phyloP scores from a whole-genome alignment of 257 asterid species.

The Solanum pennellii region DNA sequence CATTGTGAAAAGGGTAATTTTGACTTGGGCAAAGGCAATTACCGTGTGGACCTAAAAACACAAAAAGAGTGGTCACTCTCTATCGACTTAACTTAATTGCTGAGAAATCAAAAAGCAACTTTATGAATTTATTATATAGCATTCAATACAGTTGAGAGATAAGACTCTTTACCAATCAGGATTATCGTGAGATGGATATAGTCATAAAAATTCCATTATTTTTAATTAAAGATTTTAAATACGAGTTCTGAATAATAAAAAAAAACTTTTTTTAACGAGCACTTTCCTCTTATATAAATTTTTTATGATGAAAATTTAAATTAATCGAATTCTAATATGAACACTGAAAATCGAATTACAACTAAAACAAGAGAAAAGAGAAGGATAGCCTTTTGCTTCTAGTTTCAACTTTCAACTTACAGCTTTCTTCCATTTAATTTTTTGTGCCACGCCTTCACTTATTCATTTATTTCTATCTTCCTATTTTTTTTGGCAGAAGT shows the following conservation, averaged over 20 bases:
- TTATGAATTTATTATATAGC: slow-evolving; percentile 32
- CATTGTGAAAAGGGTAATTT: neutral
- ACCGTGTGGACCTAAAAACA: neutral
- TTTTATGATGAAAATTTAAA: rapidly evolving
- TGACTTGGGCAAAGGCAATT: neutral
- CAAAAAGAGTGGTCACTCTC: neutral
- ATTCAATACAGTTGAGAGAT: neutral
- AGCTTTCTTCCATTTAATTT: neutral
- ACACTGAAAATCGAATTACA: rapidly evolving
- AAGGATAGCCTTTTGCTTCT: neutral
- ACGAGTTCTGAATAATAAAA: rapidly evolving
- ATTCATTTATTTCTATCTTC: neutral
- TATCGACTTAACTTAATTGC: neutral
- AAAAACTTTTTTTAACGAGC: rapidly evolving
- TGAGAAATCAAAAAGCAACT: slow-evolving; percentile 8
- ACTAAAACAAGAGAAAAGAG: neutral
- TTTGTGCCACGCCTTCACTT: slow-evolving; percentile 20
- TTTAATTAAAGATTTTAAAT: rapidly evolving
- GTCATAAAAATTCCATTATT: rapidly evolving
- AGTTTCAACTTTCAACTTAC: neutral
- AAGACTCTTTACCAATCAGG: neutral
- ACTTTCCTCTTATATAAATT: rapidly evolving
- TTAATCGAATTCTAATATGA: neutral
- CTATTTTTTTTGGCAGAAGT: neutral
- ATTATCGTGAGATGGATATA: neutral